Base-by-base conservation (phyloP, 2,329 filamentous ascomycete species). In the Fusarium tanahbumbuense region DNA sequence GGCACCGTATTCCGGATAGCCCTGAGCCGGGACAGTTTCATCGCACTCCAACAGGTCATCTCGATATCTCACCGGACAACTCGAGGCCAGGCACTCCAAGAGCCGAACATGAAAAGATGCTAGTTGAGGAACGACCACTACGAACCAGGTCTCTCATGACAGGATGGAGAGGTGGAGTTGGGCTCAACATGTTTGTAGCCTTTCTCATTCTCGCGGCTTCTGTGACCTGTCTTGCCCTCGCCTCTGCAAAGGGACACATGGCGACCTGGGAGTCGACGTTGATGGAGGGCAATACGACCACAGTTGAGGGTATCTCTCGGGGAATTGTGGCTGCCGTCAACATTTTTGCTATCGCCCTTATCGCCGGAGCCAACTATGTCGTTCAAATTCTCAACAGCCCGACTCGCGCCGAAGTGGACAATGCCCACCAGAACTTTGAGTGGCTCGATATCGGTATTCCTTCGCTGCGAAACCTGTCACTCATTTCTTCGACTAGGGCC, bases 401-500 rank as follows among this genome's bases (percentile, higher is more conserved):
- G 8, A 87, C 85, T 10, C 81, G 86, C 42, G 75, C 75, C 13
- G 86, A 88, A 69, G 73, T 88, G 11, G 78, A 81, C 28, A 74
- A 68, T 15, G 85, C 85, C 8, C 86, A 88, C 67, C 77, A 76
- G 13, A 77, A 75, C 34, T 80, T 78, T 68, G 77, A 73, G 46
- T 87, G 85, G 86, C 75, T 88, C 53, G 85, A 88, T 64, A 84
- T 88, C 28, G 86, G 86, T 9, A 79, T 87, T 20, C 83, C 85
- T 9, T 87, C 86, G 13, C 53, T 87, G 28, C 81, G 85, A 50
- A 88, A 88, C 68, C 75, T 87, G 5, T 57, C 68, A 15, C 75
- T 81, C 55, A 82, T 87, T 56, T 81, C 82, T 18, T 75, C 74
- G n/a, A 76, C 78, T 16, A 77, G 84, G 59, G 78, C 79, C 23